Evolutionary conservation across 108 stramenopile genomes (phyloP).

Genomic region (Mediolabrus comicus): DNA sequence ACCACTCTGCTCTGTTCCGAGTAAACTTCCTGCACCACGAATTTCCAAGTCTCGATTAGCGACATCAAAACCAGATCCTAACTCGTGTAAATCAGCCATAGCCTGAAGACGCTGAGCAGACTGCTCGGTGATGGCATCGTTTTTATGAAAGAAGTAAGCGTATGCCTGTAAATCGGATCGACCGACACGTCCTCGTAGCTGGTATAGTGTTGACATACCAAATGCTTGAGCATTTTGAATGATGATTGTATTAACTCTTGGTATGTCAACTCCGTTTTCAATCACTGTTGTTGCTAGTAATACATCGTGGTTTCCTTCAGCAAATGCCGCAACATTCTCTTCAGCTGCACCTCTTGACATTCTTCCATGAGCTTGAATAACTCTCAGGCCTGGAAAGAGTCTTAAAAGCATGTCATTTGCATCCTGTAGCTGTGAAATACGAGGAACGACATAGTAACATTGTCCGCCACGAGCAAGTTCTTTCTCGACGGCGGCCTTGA

Average conservation of each 20-base stretch:
- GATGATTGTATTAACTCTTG: constrained; percentile 92
- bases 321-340: constrained; percentile 82
- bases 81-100: constrained; percentile 82
- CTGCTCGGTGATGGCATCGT: constrained; percentile 68
- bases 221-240: constrained; percentile 90
- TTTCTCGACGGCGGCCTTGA: constrained; percentile 60
- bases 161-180: constrained; percentile 86
- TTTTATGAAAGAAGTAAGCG: constrained; percentile 84
- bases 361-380: constrained; percentile 88
- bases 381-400: constrained; percentile 70
- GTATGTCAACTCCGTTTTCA: constrained; percentile 97
- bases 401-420: constrained; percentile 59
- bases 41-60: constrained; percentile 94
- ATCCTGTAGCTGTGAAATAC: constrained; percentile 72
- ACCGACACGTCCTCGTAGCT: constrained; percentile 93
- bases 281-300: constrained; percentile 95
- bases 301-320: constrained; percentile 84
- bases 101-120: constrained; percentile 84
- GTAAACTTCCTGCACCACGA: constrained; percentile 88
- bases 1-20: constrained; percentile 92
- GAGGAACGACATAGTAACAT: constrained; percentile 89
- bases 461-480: constrained; percentile 88
- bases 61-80: constrained; percentile 91
- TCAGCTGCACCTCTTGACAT: constrained; percentile 72
- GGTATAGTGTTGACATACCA: constrained; percentile 94